Evolutionary conservation across 1,284 basidiomycete species (phyloP).

Genomic region (Amylostereum areolatum): DNA sequence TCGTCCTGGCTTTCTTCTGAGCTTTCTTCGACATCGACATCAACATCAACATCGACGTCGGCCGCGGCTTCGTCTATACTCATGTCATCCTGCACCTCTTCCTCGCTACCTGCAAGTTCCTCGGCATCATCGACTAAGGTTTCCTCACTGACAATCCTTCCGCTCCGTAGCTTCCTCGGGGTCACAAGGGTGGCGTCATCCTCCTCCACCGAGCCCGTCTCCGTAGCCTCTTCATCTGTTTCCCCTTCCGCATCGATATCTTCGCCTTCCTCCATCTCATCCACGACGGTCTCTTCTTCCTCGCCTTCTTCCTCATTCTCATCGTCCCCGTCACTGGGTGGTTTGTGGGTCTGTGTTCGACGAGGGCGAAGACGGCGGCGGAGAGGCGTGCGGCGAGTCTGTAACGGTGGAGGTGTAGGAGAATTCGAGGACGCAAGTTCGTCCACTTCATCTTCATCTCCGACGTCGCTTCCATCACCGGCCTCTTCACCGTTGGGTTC

Average conservation of each 20-base stretch:
- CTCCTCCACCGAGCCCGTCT: conserved; percentile 18
- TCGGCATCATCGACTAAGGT: conserved; percentile 29
- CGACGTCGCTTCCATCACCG: conserved; percentile 37
- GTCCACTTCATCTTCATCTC: conserved; percentile 43
- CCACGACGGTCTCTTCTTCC: conserved; percentile 31
- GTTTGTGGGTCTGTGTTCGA: conserved; percentile 36
- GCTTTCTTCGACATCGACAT: conserved; percentile 25
- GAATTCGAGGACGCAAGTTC: conserved; percentile 48
- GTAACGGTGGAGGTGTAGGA: conserved; percentile 34
- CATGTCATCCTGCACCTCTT: conserved; percentile 30
- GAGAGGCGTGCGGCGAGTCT: conserved; percentile 47
- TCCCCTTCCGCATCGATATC: conserved; percentile 16
- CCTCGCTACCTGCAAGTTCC: conserved; percentile 32
- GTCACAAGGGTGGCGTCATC: conserved; percentile 42
- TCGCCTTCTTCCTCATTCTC: conserved; percentile 30
- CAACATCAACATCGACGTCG: conserved; percentile 25
- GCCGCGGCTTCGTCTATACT: conserved; percentile 25
- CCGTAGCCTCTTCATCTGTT: conserved; percentile 30
- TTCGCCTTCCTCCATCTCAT: conserved; percentile 27
- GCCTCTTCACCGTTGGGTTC: conserved; percentile 34
- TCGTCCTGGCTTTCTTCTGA: conserved; percentile 26
- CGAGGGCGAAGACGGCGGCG: conserved; percentile 52
- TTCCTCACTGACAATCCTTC: conserved; percentile 68
- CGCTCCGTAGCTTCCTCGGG: conserved; percentile 55
- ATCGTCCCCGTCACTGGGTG: conserved; percentile 48